phyloP scores from a whole-genome alignment of 495 filamentous ascomycete species.

The Talaromyces stipitatus region DNA sequence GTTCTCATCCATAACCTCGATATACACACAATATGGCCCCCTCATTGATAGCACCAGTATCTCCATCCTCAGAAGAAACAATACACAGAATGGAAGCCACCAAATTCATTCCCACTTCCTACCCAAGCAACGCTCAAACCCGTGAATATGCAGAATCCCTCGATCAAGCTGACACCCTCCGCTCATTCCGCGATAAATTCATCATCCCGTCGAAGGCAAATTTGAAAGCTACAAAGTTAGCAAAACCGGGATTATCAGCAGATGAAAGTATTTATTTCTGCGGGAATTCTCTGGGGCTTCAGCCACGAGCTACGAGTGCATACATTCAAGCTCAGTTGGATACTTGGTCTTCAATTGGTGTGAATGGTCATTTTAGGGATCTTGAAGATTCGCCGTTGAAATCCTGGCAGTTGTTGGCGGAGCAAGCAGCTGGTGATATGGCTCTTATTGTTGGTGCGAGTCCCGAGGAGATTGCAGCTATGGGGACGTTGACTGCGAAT shows the following conservation, averaged over 20 bases:
- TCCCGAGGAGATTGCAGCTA: conserved; percentile 74
- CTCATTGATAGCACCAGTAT: background rate
- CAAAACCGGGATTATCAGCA: conserved; percentile 36
- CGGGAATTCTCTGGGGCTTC: conserved; percentile 90
- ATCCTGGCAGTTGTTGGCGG: conserved; percentile 72
- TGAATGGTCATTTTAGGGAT: conserved; percentile 82
- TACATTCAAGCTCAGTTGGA: conserved; percentile 72
- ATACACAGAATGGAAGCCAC: background rate
- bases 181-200: conserved; percentile 65
- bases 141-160: conserved; percentile 54
- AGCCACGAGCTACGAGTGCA: conserved; percentile 64
- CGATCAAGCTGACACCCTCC: conserved; percentile 62
- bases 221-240: conserved; percentile 58
- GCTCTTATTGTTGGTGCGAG: conserved; percentile 75
- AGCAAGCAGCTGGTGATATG: conserved; percentile 63
- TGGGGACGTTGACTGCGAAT: conserved; percentile 90
- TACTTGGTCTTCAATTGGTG: conserved; percentile 86
- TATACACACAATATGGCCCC: conserved; percentile 1
- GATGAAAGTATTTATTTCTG: conserved; percentile 73
- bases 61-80: background rate
- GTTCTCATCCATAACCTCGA: background rate
- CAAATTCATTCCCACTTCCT: background rate
- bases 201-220: conserved; percentile 76
- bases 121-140: conserved; percentile 24
- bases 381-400: conserved; percentile 66